These are phyloP conservation scores for Asterionellopsis glacialis DNA, from an alignment of 108 stramenopile genomes.

Conservation along the genomic window DNA sequence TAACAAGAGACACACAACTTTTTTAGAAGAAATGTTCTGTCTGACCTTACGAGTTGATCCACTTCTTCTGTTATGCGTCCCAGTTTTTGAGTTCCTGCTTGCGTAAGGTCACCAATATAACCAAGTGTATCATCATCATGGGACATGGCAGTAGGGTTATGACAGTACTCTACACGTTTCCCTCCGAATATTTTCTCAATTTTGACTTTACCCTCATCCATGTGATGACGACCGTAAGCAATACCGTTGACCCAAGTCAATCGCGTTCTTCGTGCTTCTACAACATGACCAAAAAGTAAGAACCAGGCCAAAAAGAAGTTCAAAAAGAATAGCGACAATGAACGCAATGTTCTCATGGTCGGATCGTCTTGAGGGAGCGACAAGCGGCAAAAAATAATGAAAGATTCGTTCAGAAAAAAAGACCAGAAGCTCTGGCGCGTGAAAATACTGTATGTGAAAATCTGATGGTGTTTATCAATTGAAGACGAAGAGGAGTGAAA, in stretches of 20 bases:
- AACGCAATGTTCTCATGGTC: too few relatives aligned
- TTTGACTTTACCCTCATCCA: slow-evolving; percentile 44
- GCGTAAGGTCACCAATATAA: slow-evolving; percentile 72
- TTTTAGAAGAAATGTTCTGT: not conserved
- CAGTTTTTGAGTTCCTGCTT: slow-evolving; percentile 76
- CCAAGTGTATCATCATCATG: slow-evolving; percentile 69
- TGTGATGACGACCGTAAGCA: slow-evolving; percentile 59
- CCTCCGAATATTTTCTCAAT: slow-evolving; percentile 65
- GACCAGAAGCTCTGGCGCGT: too few relatives aligned
- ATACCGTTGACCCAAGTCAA: slow-evolving; percentile 85
- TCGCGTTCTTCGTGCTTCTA: slow-evolving; percentile 25
- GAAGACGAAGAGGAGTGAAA: too few relatives aligned
- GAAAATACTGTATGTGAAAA: too few relatives aligned
- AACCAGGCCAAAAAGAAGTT: too few relatives aligned
- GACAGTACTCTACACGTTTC: slow-evolving; percentile 63
- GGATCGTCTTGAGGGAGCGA: too few relatives aligned
- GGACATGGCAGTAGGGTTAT: slow-evolving; percentile 79
- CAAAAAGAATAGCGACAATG: too few relatives aligned
- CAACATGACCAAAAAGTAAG: too few relatives aligned
- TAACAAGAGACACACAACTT: too few relatives aligned
- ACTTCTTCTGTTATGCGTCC: slow-evolving; percentile 79
- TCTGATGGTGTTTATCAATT: too few relatives aligned
- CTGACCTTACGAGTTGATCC: slow-evolving; percentile 40
- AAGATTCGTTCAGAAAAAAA: too few relatives aligned
- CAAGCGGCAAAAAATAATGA: too few relatives aligned